Conservation (phyloP, 352 stramenopile genomes). For the Aphanomyces stellatus region DNA sequence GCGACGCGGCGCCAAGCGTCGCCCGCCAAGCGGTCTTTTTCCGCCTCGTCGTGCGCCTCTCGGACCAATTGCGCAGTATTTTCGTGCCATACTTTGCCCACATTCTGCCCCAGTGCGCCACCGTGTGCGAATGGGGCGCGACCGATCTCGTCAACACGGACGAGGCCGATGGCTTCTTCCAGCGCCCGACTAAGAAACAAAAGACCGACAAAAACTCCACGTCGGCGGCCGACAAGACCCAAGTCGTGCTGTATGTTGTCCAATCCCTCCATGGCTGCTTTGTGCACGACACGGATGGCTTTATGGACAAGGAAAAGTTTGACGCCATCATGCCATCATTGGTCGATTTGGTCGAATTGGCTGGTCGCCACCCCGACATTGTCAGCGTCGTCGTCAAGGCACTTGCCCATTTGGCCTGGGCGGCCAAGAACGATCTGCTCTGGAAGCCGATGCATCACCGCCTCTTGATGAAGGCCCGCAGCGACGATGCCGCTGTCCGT, state of each 20-base stretch:
- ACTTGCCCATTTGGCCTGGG: conserved; percentile 75
- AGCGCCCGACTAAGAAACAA: conserved; percentile 31
- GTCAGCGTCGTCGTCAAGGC: conserved; percentile 54
- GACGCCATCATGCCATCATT: conserved; percentile 60
- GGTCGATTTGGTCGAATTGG: conserved; percentile 66
- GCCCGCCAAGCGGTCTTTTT: conserved; percentile 68
- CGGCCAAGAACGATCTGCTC: conserved; percentile 77
- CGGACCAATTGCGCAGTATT: conserved; percentile 72
- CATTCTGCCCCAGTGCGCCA: conserved; percentile 50
- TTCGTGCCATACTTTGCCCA: conserved; percentile 85
- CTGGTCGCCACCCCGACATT: conserved; percentile 33
- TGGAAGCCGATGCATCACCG: conserved; percentile 87
- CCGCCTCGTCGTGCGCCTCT: conserved; percentile 73
- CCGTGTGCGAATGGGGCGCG: conserved; percentile 38
- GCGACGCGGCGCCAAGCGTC: conserved; percentile 22
- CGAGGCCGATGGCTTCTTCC: conserved; percentile 39
- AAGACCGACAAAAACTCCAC: conserved; percentile 26
- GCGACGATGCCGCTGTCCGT: conserved; percentile 47
- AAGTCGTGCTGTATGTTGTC: conserved; percentile 46
- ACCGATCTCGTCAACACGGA: conserved; percentile 27
- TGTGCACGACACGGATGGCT: conserved; percentile 76
- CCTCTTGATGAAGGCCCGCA: conserved; percentile 81
- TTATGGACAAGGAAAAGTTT: conserved; percentile 84
- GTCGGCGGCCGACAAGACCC: conserved; percentile 30
- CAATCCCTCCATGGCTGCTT: conserved; percentile 75